Conservation (phyloP, 1,139 yeast species). For the Lodderomyces pseudojiufengensis region DNA sequence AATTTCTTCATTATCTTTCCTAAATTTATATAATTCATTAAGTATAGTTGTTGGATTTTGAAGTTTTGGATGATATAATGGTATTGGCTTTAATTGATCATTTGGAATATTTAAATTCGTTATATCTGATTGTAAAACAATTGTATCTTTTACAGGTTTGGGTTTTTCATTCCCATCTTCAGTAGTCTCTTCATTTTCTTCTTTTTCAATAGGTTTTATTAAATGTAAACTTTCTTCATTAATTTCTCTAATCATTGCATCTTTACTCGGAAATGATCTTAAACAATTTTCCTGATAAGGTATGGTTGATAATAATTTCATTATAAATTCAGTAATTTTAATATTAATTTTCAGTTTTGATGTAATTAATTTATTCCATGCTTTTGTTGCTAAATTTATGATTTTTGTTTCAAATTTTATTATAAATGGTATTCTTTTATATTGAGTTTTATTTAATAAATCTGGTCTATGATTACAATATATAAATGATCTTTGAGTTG, state of each 20-base stretch:
- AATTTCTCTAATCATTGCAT: slow-evolving; percentile 46
- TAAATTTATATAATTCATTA: slow-evolving; percentile 28
- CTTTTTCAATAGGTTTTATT: slow-evolving; percentile 1
- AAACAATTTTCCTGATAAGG: slow-evolving; percentile 54
- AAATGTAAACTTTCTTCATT: slow-evolving; percentile 21
- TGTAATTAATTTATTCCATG: slow-evolving; percentile 43
- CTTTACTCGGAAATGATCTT: slow-evolving; percentile 48
- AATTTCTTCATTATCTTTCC: slow-evolving; percentile 23
- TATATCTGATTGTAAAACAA: slow-evolving; percentile 32
- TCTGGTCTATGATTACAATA: slow-evolving; percentile 55
- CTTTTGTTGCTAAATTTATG: slow-evolving; percentile 35
- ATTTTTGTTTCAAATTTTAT: slow-evolving; percentile 37
- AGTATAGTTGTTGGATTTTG: slow-evolving; percentile 32
- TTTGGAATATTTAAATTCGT: slow-evolving; percentile 25
- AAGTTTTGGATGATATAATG: slow-evolving; percentile 40
- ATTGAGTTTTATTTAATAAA: slow-evolving; percentile 25
- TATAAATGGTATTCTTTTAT: slow-evolving; percentile 28
- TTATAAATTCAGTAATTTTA: slow-evolving; percentile 34
- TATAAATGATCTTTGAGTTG: slow-evolving; percentile 51
- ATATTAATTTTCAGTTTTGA: slow-evolving; percentile 39
- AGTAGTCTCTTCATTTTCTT: background rate
- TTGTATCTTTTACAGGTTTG: slow-evolving; percentile 7
- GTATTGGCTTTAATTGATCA: slow-evolving; percentile 39
- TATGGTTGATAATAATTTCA: slow-evolving; percentile 37
- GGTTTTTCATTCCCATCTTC: background rate